Evolutionary conservation across 2,329 filamentous ascomycete genomes (phyloP).

Genomic region (Colletotrichum tropicale): DNA sequence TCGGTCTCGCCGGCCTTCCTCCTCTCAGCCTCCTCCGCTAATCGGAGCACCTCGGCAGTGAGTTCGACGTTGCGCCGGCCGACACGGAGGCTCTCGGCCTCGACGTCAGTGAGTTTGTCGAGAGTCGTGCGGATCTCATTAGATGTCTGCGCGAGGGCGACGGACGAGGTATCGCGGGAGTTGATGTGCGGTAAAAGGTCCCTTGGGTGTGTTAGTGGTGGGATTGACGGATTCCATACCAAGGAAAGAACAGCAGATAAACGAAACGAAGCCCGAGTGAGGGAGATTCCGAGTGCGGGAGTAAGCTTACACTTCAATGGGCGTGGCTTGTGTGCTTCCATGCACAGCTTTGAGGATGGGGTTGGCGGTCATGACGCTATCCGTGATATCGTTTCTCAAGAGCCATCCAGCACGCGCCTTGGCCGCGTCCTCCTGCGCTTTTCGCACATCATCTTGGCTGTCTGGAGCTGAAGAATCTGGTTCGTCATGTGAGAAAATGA

Average conservation of each 20-base stretch:
- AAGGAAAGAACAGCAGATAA: not conserved
- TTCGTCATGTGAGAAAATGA: not conserved
- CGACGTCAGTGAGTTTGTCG: conserved; percentile 58
- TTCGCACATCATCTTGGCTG: conserved; percentile 39
- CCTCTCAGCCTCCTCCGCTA: conserved; percentile 61
- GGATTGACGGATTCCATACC: not conserved
- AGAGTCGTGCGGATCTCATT: conserved; percentile 54
- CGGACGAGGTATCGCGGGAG: conserved; percentile 70
- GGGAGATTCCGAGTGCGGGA: not conserved
- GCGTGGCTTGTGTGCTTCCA: conserved; percentile 64
- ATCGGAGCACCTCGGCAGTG: conserved; percentile 64
- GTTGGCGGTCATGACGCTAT: conserved; percentile 72
- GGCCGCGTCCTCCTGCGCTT: conserved; percentile 69
- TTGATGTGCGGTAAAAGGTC: conserved; percentile 70
- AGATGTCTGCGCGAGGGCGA: conserved; percentile 65
- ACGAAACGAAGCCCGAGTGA: not conserved
- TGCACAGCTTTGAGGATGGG: conserved; percentile 82
- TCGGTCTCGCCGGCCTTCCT: conserved; percentile 59
- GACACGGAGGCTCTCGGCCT: conserved; percentile 61
- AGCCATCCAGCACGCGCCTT: conserved; percentile 73
- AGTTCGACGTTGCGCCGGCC: conserved; percentile 67
- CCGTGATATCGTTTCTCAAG: conserved; percentile 71
- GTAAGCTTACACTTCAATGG: conserved; percentile 67
- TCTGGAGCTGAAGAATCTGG: not conserved
- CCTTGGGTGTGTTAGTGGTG: conserved; percentile 42